phyloP scores from a whole-genome alignment of 306 rosid genomes.

The Neltuma alba region DNA sequence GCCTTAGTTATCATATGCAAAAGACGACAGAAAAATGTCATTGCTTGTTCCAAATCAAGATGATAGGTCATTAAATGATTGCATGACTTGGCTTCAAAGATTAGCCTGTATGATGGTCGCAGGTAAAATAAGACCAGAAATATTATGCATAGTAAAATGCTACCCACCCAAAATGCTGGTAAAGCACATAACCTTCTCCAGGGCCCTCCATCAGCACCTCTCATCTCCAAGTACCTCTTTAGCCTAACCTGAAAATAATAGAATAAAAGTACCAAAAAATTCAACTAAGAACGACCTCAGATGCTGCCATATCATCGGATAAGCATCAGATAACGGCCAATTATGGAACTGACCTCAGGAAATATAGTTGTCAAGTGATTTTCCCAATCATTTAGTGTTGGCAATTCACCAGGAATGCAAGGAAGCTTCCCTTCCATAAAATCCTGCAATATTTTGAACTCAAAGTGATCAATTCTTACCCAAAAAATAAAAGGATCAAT shows the following conservation, averaged over 20 bases:
- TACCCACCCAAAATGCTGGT: conserved; percentile 95
- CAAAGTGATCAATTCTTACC: conserved; percentile 21
- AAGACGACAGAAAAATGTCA: not conserved
- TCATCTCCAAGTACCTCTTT: conserved; percentile 98
- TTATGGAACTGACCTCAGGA: conserved; percentile 67
- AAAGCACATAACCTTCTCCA: conserved; percentile 99
- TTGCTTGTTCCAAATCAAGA: not conserved
- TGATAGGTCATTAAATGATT: conserved; percentile 9
- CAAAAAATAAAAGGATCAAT: not conserved
- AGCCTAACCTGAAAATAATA: conserved; percentile 78
- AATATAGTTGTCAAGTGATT: conserved; percentile 94
- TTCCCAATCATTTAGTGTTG: conserved; percentile 95
- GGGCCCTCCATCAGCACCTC: conserved; percentile 99
- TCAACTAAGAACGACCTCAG: conserved; percentile 11
- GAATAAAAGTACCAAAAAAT: conserved; percentile 8
- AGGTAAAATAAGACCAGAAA: conserved; percentile 24
- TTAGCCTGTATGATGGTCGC: conserved; percentile 14
- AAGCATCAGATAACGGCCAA: conserved; percentile 28
- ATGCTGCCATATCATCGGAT: conserved; percentile 26
- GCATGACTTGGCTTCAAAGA: conserved; percentile 18
- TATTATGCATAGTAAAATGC: conserved; percentile 28
- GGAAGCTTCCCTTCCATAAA: conserved; percentile 88
- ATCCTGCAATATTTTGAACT: conserved; percentile 61
- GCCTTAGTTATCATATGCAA: conserved; percentile 7
- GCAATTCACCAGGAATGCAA: conserved; percentile 85